Percentiles rank a stretch among this genome's conserved stretches.
phyloP scores from a whole-genome alignment of 2,329 filamentous ascomycete genomes.

The Tympanopsis confertula region DNA sequence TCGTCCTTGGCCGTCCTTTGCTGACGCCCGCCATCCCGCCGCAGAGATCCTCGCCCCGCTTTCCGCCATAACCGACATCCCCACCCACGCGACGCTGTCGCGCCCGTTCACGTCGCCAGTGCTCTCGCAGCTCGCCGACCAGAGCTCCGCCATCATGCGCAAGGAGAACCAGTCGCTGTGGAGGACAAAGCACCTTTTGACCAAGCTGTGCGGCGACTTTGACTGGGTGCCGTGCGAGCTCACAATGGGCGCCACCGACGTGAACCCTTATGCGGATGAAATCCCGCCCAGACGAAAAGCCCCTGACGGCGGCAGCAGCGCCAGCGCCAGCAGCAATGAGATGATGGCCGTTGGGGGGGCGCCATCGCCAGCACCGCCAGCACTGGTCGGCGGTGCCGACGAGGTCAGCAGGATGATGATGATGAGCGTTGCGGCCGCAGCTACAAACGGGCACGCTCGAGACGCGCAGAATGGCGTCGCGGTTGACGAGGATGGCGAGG shows the following conservation, averaged over 20 bases:
- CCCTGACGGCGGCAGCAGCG: slow-evolving; percentile 1
- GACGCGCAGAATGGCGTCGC: not conserved
- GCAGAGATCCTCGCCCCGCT: slow-evolving; percentile 65
- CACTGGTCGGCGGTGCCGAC: not conserved
- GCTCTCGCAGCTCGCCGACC: slow-evolving; percentile 57
- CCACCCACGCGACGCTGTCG: slow-evolving; percentile 63
- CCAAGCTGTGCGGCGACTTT: slow-evolving; percentile 63
- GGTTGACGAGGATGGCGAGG: not conserved
- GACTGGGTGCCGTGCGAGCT: slow-evolving; percentile 52
- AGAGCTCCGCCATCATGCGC: slow-evolving; percentile 61
- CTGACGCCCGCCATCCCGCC: slow-evolving; percentile 13
- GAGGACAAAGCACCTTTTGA: slow-evolving; percentile 64
- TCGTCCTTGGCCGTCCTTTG: not conserved
- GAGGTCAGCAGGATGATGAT: too few relatives aligned
- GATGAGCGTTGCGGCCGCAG: too few relatives aligned
- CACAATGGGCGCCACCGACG: slow-evolving; percentile 43
- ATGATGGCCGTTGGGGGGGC: slow-evolving; percentile 3
- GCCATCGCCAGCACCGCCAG: too few relatives aligned
- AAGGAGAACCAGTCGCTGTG: slow-evolving; percentile 64
- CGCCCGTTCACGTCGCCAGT: slow-evolving; percentile 65
- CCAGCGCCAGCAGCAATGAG: slow-evolving; percentile 2
- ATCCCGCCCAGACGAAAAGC: not conserved
- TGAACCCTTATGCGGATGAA: slow-evolving; percentile 30
- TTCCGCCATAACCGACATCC: slow-evolving; percentile 62
- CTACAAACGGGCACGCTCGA: not conserved